Percentiles rank a stretch among this genome's conserved stretches.
These are phyloP conservation scores for Rachicladosporium sp. DNA, from an alignment of 2,329 filamentous ascomycete genomes.

Conservation along the genomic window DNA sequence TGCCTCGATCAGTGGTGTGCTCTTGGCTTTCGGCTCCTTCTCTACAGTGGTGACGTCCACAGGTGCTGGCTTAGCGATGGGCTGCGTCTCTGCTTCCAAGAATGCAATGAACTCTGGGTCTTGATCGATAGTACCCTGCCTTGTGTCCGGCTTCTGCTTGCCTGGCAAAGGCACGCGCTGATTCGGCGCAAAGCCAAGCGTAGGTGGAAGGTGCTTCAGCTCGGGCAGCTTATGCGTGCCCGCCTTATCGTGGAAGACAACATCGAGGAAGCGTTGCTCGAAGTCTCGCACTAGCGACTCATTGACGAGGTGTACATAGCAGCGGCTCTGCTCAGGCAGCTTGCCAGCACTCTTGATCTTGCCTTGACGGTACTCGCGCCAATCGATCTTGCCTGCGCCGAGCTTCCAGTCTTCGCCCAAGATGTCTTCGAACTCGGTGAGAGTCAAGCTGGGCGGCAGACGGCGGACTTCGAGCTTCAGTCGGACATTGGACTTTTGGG, in stretches of 20 bases:
- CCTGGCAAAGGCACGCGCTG: conserved; percentile 60
- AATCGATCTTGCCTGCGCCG: conserved; percentile 74
- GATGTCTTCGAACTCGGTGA: conserved; percentile 59
- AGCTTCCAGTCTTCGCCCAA: conserved; percentile 71
- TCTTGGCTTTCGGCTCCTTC: conserved; percentile 52
- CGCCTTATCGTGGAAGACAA: conserved; percentile 69
- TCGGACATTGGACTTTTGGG: conserved; percentile 44
- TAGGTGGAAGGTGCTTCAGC: conserved; percentile 54
- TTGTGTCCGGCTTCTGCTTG: conserved; percentile 64
- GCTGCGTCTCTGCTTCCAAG: conserved; percentile 73
- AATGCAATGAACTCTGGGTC: conserved; percentile 94
- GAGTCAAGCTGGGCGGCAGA: conserved; percentile 73
- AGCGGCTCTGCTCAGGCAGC: conserved; percentile 65
- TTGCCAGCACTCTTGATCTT: conserved; percentile 81
- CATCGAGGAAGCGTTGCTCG: conserved; percentile 55
- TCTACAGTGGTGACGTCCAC: conserved; percentile 38
- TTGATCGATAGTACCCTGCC: conserved; percentile 91
- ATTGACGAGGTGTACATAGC: conserved; percentile 70
- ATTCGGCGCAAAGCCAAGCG: conserved; percentile 71
- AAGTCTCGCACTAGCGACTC: conserved; percentile 55
- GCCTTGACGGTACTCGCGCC: conserved; percentile 59
- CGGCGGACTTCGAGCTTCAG: conserved; percentile 77
- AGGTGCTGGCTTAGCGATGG: conserved; percentile 42
- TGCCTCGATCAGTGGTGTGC: conserved; percentile 80
- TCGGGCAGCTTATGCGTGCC: conserved; percentile 59